Conservation (phyloP, 139 green algal species). For the Yamagishiella unicocca region DNA sequence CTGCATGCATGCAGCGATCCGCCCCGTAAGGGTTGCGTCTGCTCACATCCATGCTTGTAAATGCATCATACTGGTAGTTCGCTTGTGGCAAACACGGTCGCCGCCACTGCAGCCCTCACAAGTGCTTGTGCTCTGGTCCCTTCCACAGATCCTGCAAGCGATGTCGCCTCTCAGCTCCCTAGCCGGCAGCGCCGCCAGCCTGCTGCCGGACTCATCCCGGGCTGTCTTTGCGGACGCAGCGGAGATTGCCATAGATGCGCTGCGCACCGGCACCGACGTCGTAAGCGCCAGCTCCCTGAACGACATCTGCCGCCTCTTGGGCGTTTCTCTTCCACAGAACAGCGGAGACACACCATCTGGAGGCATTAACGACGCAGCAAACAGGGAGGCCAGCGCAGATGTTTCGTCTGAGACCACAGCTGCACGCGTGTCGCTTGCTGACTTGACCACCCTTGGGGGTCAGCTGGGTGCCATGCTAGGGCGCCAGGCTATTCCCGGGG, state of each 20-base stretch:
- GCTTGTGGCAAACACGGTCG: too few relatives aligned
- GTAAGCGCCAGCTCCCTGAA: neutral
- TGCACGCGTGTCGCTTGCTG: neutral
- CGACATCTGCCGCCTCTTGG: constrained; percentile 1
- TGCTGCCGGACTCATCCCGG: neutral
- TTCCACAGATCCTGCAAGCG: neutral
- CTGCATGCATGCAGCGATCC: too few relatives aligned
- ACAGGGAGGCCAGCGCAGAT: neutral
- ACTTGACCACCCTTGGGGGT: neutral
- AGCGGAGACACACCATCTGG: neutral
- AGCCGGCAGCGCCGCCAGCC: neutral
- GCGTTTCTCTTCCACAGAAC: neutral
- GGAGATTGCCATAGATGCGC: neutral
- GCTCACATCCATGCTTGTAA: neutral
- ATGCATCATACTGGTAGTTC: too few relatives aligned
- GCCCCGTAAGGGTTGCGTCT: too few relatives aligned
- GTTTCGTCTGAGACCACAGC: neutral
- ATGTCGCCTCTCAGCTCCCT: neutral
- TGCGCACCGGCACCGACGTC: neutral
- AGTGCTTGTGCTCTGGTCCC: neutral
- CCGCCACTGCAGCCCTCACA: neutral
- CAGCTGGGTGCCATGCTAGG: neutral
- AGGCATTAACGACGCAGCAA: neutral
- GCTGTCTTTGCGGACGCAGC: neutral
- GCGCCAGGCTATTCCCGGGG: neutral